Evolutionary conservation across 139 green algal species (phyloP).

Genomic region (Chlorella sorokiniana): DNA sequence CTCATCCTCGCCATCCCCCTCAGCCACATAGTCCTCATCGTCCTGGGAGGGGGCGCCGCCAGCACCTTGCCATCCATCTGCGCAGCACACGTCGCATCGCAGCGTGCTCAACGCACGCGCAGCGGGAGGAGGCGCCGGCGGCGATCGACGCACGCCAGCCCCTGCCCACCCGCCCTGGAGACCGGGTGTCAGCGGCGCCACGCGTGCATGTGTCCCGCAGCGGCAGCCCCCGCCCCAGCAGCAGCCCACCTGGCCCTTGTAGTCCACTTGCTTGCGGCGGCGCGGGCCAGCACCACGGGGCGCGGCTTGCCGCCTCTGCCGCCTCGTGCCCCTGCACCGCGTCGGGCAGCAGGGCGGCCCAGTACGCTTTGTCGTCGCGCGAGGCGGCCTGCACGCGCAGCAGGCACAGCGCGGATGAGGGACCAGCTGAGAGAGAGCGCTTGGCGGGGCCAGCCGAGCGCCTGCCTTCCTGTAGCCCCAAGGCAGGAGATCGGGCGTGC

Average conservation of each 20-base stretch:
- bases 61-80: too few relatives aligned
- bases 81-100: not conserved
- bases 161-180: too few relatives aligned
- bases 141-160: too few relatives aligned
- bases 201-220: not conserved
- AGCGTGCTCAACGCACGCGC: not conserved
- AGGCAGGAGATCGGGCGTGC: not conserved
- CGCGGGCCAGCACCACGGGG: slow-evolving; percentile 46
- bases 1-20: not conserved
- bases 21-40: not conserved
- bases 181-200: too few relatives aligned
- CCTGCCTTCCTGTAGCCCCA: not conserved
- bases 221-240: not conserved
- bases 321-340: slow-evolving; percentile 48
- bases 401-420: not conserved
- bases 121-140: too few relatives aligned
- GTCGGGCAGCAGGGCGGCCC: slow-evolving; percentile 70
- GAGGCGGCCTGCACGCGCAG: not conserved
- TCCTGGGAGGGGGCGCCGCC: not conserved
- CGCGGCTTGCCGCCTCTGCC: not conserved
- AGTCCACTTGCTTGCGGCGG: slow-evolving; percentile 58
- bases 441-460: too few relatives aligned
- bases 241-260: slow-evolving; percentile 47
- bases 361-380: slow-evolving; percentile 58
- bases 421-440: not conserved